A percentile compares a stretch with the other conserved stretches of the same genome.
Evolutionary conservation across 345 rosid species (phyloP).

Genomic region (Mercurialis annua): DNA sequence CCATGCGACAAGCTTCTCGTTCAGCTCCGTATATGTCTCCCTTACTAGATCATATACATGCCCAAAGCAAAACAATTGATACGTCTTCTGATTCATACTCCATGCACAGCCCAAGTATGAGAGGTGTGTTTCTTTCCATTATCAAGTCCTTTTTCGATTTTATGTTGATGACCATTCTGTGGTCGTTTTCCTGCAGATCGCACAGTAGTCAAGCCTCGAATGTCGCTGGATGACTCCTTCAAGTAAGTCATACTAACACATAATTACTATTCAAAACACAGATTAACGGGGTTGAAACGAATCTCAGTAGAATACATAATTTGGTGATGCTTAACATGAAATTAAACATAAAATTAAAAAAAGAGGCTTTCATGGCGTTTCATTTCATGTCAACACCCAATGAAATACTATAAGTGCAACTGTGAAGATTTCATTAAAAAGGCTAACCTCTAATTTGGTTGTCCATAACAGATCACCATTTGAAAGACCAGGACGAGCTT

Average conservation of each 20-base stretch:
- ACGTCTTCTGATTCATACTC: conserved; percentile 28
- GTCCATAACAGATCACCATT: conserved; percentile 50
- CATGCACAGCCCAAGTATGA: conserved; percentile 36
- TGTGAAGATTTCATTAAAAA: background rate
- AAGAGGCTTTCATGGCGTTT: too few species aligned
- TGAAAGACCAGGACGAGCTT: conserved; percentile 33
- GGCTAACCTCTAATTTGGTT: conserved; percentile 10
- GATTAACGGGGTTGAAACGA: too few species aligned
- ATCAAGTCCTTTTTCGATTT: background rate
- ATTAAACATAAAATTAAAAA: too few species aligned
- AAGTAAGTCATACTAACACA: conserved; percentile 30
- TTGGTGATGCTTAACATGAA: too few species aligned
- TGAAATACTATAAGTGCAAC: background rate
- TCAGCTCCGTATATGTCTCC: conserved; percentile 66
- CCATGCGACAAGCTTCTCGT: conserved; percentile 52
- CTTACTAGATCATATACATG: conserved; percentile 45
- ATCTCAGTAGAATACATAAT: too few species aligned
- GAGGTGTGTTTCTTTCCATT: conserved; percentile 41
- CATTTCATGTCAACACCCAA: background rate
- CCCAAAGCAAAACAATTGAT: conserved; percentile 18
- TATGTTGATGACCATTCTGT: background rate
- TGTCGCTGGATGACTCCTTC: conserved; percentile 45
- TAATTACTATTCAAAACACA: background rate
- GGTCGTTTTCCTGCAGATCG: conserved; percentile 37
- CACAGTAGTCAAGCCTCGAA: conserved; percentile 34